phyloP scores from a whole-genome alignment of 208 protist genomes.

The Crithidia thermophila region DNA sequence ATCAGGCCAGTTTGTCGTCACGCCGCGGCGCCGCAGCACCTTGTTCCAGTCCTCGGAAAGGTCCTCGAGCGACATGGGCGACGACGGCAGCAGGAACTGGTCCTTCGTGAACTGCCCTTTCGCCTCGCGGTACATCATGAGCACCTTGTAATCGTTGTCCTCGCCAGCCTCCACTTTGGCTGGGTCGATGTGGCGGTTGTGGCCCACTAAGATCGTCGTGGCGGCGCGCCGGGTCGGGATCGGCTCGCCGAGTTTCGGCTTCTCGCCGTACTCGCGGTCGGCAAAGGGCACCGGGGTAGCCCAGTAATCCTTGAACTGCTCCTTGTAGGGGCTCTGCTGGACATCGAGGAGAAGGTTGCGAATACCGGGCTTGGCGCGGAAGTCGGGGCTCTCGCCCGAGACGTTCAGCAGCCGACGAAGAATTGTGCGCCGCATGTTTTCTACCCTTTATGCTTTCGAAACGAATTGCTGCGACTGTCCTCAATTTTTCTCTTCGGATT shows the following conservation, averaged over 20 bases:
- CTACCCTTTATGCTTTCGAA: no score
- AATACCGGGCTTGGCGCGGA: constrained; percentile 76
- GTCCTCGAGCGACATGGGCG: constrained; percentile 71
- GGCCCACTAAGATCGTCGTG: constrained; percentile 69
- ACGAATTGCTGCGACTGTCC: no score
- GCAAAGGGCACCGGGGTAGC: constrained; percentile 82
- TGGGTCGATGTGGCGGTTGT: constrained; percentile 67
- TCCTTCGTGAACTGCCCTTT: constrained; percentile 76
- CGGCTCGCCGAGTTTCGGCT: constrained; percentile 80
- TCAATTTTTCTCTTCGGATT: no score
- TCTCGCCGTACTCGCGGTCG: constrained; percentile 84
- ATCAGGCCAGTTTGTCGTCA: constrained; percentile 71
- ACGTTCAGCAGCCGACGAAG: constrained; percentile 63
- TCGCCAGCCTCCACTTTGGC: constrained; percentile 63
- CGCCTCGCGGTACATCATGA: constrained; percentile 85
- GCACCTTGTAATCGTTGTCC: constrained; percentile 91
- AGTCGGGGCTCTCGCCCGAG: constrained; percentile 78
- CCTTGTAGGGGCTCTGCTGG: constrained; percentile 87
- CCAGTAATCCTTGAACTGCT: constrained; percentile 93
- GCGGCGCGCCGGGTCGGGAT: constrained; percentile 78
- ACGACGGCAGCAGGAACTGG: constrained; percentile 83
- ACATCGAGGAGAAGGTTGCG: constrained; percentile 79
- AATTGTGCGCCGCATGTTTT: constrained; percentile 51
- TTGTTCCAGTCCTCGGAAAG: constrained; percentile 73
- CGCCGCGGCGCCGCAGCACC: constrained; percentile 71